phyloP scores from a whole-genome alignment of 2,329 filamentous ascomycete genomes.

The Fusarium circinatum region DNA sequence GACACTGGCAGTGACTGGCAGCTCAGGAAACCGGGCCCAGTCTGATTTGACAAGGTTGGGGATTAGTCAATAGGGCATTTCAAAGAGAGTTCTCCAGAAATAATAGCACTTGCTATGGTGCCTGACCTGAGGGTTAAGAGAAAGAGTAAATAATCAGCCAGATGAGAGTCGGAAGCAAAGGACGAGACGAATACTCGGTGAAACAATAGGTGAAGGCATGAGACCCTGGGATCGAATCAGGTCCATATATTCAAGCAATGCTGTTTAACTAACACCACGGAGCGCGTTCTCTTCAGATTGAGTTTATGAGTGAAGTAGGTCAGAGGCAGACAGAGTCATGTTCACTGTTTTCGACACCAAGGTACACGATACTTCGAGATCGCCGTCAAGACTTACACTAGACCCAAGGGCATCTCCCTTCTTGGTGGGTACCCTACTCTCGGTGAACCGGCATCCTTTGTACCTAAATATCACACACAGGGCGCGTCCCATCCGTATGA shows the following conservation, averaged over 20 bases:
- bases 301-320: background rate
- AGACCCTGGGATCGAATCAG: background rate
- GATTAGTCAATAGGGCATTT: background rate
- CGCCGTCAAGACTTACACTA: background rate
- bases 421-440: background rate
- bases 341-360: background rate
- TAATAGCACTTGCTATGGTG: background rate
- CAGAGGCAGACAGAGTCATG: background rate
- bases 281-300: background rate
- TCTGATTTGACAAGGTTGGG: background rate
- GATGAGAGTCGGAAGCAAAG: background rate
- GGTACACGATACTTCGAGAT: background rate
- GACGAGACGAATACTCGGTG: background rate
- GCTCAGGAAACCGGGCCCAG: background rate
- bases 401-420: background rate
- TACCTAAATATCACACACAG: background rate
- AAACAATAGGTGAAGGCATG: background rate
- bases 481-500: background rate
- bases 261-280: background rate
- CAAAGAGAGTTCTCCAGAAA: background rate
- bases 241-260: background rate
- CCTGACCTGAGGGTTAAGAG: background rate
- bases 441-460: background rate
- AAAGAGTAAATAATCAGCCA: background rate
- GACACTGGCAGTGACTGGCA: slow-evolving; percentile 1